Evolutionary conservation across 1,284 basidiomycete genomes (phyloP), one percentile per base, ranked within the genome.

Genomic region (Melampsora larici-populina): DNA sequence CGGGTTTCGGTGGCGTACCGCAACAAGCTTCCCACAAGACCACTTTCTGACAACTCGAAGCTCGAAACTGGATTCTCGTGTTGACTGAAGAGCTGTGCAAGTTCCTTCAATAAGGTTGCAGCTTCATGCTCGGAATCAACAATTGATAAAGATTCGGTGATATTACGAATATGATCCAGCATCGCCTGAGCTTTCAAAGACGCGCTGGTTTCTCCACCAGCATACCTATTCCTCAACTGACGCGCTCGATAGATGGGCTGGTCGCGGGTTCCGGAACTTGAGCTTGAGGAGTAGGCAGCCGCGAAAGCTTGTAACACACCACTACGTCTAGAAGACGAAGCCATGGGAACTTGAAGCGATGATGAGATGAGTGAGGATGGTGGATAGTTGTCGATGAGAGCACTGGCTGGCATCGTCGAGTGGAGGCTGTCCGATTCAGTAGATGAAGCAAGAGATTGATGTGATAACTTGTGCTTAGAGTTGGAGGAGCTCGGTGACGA

Each of bases 21-120:
- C 73, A 98, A 87, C 60, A 99, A 84, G 2, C 90, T 90, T 80
- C 97, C 94, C 0, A 98, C 91, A 0, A 97, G 88, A 2, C 95
- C 96, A 81, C 93, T 96, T 82, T 97, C 92, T 74, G 97, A 86
- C 58, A 99, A 85, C 85, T 99, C 97, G 81, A 98, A 99, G 84
- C 94, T 97, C 0, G 95, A 97, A 15, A 98, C 89, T 13, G 93
- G 91, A 51, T 86, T 84, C 26, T 84, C 84, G 64, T 82, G 87
- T n/a, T 90, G 90, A 0, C 90, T 86, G 83, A 99, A 96, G 63
- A 94, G 87, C 18, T 87, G 87, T 0, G 92, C 91, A 26, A 98
- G 86, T 79, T 90, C 89, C 75, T 87, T 86, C 31, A 97, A 85
- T 15, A 89, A 88, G 48, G 88, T 87, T 31, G 86, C 84, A n/a